Evolutionary conservation across 2,329 filamentous ascomycete species (phyloP).

Genomic region (Verticillium nonalfalfae): DNA sequence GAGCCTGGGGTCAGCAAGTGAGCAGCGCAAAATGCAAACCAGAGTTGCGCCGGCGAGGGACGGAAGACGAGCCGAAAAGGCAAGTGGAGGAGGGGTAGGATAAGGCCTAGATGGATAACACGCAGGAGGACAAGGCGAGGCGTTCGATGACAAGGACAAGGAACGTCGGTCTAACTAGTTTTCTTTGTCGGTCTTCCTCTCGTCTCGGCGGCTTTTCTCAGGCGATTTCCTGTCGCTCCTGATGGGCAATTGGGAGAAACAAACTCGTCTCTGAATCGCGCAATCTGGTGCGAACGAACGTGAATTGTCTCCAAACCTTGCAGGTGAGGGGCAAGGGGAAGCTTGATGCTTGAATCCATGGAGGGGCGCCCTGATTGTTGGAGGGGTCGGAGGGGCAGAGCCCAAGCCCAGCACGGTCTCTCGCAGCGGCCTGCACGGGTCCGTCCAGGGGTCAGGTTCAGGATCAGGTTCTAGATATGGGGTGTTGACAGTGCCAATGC

Average conservation of each 20-base stretch:
- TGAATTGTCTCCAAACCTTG: background rate
- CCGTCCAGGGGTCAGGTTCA: background rate
- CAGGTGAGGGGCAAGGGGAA: background rate
- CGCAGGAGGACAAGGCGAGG: background rate
- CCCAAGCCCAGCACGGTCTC: background rate
- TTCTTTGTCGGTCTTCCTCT: background rate
- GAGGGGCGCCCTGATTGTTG: background rate
- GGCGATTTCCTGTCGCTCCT: background rate
- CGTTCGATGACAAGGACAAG: background rate
- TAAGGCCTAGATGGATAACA: background rate
- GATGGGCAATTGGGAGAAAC: background rate
- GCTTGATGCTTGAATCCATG: background rate
- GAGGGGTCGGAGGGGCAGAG: background rate
- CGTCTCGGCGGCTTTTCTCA: background rate
- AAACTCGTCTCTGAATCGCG: background rate
- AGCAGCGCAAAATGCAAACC: background rate
- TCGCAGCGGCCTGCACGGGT: background rate
- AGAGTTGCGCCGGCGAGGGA: background rate
- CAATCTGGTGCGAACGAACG: background rate
- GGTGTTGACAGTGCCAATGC: background rate
- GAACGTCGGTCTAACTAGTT: background rate
- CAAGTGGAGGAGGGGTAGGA: background rate
- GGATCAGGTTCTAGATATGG: background rate
- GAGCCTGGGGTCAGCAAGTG: background rate
- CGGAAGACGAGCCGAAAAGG: background rate